phyloP scores from a whole-genome alignment of 768 basidiomycete genomes.

The Crucibulum laeve region DNA sequence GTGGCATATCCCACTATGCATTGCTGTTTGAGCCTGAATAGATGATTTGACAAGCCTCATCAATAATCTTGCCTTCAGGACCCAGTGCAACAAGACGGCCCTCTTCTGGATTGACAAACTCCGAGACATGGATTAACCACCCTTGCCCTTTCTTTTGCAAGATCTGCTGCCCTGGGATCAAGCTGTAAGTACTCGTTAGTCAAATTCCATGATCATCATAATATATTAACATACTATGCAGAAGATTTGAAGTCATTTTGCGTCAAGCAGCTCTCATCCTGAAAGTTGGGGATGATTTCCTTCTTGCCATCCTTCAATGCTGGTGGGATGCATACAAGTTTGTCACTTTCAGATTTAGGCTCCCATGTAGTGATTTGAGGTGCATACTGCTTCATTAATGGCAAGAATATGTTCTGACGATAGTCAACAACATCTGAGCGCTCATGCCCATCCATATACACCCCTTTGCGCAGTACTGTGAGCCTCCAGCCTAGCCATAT shows the following conservation, averaged over 20 bases:
- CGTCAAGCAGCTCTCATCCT: neutral
- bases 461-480: constrained; percentile 10
- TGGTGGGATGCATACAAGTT: constrained; percentile 2
- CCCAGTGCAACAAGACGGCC: constrained; percentile 20
- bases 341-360: constrained; percentile 6
- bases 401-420: neutral
- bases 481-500: constrained; percentile 1
- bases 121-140: constrained; percentile 29
- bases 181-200: neutral
- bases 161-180: constrained; percentile 12
- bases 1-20: constrained; percentile 32
- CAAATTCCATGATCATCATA: neutral
- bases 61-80: constrained; percentile 15
- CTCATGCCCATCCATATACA: constrained; percentile 22
- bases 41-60: constrained; percentile 30
- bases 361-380: constrained; percentile 6
- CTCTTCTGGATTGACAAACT: constrained; percentile 26
- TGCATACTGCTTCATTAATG: neutral
- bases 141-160: constrained; percentile 29
- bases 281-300: constrained; percentile 1
- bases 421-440: constrained; percentile 17
- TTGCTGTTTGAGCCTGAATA: constrained; percentile 30
- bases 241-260: neutral
- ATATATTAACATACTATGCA: neutral
- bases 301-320: neutral